A percentile compares a stretch with the other conserved stretches of the same genome.
These are phyloP conservation scores for Entomortierella lignicola DNA, from an alignment of 192 early-diverging fungal species.

Conservation along the genomic window DNA sequence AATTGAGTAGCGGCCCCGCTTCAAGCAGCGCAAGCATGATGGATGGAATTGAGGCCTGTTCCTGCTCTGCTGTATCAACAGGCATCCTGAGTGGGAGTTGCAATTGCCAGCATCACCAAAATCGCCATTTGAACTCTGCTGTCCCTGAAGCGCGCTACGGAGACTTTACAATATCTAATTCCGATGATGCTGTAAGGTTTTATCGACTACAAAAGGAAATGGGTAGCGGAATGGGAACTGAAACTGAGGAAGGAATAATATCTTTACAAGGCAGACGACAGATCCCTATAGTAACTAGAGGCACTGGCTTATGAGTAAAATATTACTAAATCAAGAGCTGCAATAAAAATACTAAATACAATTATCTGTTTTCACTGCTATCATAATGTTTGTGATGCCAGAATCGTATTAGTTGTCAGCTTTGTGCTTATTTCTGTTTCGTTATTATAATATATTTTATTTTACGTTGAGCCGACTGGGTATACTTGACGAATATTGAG, in stretches of 20 bases:
- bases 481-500: slow-evolving; percentile 92
- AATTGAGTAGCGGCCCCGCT: neutral
- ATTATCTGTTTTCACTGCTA: too few species aligned
- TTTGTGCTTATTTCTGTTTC: too few species aligned
- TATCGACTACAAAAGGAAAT: neutral
- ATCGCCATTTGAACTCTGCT: slow-evolving; percentile 11
- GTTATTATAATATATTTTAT: too few species aligned
- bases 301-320: too few species aligned
- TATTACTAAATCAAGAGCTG: too few species aligned
- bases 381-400: slow-evolving; percentile 1
- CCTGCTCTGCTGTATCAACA: neutral
- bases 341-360: too few species aligned
- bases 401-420: too few species aligned
- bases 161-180: neutral
- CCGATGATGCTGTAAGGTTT: neutral
- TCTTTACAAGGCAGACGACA: too few species aligned
- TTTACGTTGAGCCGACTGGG: neutral
- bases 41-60: slow-evolving; percentile 27
- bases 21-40: slow-evolving; percentile 1
- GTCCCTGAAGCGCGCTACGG: slow-evolving; percentile 19
- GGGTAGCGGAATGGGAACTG: neutral
- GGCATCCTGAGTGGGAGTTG: neutral
- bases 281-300: too few species aligned
- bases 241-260: too few species aligned
- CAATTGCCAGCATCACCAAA: slow-evolving; percentile 4